Evolutionary conservation across 805 yeast genomes (phyloP).

Genomic region (Candida multigemmis): DNA sequence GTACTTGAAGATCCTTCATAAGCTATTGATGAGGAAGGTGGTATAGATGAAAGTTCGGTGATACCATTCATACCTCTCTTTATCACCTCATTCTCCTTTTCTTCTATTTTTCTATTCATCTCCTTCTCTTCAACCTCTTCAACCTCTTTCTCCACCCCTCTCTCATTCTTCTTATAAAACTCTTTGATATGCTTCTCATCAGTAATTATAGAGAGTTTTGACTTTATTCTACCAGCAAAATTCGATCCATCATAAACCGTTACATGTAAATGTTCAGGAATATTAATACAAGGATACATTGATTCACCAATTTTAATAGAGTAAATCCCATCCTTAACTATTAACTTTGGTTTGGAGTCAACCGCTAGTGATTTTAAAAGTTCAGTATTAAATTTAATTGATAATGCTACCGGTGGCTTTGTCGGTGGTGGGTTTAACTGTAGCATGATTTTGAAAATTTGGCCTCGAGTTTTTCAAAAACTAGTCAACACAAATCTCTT

Average conservation of each 20-base stretch:
- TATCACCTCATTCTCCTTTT: too few relatives aligned
- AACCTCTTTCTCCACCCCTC: not conserved
- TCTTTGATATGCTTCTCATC: conserved; percentile 19
- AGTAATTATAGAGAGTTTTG: conserved; percentile 19
- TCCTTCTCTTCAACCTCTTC: too few relatives aligned
- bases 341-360: conserved; percentile 17
- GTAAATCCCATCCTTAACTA: conserved; percentile 27
- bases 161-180: not conserved
- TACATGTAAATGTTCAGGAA: conserved; percentile 26
- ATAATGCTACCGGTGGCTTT: too few relatives aligned
- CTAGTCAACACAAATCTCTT: too few relatives aligned
- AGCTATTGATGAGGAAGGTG: too few relatives aligned
- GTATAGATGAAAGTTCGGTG: conserved; percentile 1
- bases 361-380: too few relatives aligned
- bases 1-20: too few relatives aligned
- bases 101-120: too few relatives aligned
- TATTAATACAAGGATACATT: conserved; percentile 21
- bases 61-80: not conserved
- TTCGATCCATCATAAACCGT: conserved; percentile 17
- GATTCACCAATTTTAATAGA: conserved; percentile 16
- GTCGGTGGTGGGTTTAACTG: too few relatives aligned
- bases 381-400: too few relatives aligned
- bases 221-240: conserved; percentile 22
- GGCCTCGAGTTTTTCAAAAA: too few relatives aligned
- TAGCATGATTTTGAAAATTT: too few relatives aligned